Conservation (phyloP, 2,329 filamentous ascomycete species). For the Dactylellina cionopaga region DNA sequence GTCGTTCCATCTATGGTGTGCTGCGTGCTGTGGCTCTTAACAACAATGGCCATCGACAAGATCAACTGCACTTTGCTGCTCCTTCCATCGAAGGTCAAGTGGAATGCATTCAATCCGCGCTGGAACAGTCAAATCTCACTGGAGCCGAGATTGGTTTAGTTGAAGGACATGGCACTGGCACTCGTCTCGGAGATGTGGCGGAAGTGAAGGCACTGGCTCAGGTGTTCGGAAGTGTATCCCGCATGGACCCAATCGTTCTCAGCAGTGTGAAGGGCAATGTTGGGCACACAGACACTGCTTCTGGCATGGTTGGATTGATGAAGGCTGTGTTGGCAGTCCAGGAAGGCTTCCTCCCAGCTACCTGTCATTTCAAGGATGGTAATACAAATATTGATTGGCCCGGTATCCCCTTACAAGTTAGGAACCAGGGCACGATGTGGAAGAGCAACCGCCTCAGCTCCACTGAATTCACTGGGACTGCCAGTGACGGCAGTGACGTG, state of each 20-base stretch:
- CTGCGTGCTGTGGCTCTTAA: background rate
- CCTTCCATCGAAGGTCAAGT: background rate
- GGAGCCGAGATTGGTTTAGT: background rate
- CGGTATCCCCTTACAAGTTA: background rate
- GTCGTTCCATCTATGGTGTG: background rate
- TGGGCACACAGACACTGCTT: background rate
- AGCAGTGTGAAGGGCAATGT: background rate
- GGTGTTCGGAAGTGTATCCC: background rate
- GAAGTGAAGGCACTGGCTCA: background rate
- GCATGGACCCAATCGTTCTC: background rate
- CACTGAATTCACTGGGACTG: background rate
- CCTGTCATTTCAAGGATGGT: background rate
- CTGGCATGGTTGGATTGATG: background rate
- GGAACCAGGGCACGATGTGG: background rate
- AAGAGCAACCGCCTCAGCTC: background rate
- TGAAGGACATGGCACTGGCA: background rate
- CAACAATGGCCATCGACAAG: background rate
- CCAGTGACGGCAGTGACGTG: background rate
- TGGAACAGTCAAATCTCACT: background rate
- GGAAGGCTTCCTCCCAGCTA: background rate
- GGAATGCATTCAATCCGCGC: background rate
- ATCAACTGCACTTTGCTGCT: background rate
- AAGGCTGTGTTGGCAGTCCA: background rate
- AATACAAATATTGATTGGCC: background rate
- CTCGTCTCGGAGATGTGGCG: background rate